Evolutionary conservation across 2,329 filamentous ascomycete species (phyloP), one percentile per base, ranked within the genome.

Genomic region (Microdochium paspali): DNA sequence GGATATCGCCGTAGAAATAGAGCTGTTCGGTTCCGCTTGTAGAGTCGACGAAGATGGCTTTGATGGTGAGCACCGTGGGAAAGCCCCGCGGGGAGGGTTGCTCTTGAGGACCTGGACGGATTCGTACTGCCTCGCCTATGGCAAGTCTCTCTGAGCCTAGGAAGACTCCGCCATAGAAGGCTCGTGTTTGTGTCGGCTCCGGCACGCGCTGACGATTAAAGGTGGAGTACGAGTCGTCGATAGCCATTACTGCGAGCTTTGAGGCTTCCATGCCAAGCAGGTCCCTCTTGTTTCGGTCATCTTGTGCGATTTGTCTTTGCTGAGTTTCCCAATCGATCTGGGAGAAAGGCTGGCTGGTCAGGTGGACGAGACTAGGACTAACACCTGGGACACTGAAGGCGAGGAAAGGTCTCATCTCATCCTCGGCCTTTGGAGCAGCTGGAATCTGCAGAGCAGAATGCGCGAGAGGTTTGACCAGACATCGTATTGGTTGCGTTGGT

Each of bases 101-200:
- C 6, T 40, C 35, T 2, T 61, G 54, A 1, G 66, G 61, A 23
- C 67, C 61, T 3, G 67, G 63, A 45, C 66, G 68, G 32, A 77
- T 58, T 24, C 77, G 69, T 44, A 81, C 64, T 2, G 72, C 65
- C 46, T 77, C 73, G 26, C 66, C 67, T 5, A 72, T 55, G 50
- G 70, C 66, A 40, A 77, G 61, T 42, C 73, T 69, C 54, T 77
- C 73, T 6, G 72, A 71, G 28, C 73, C 73, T 10, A 77, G 64
- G 56, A 76, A 77, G 32, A 72, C 66, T 24, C 73, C 73, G 44
- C 68, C 69, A 53, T 70, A 75, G 18, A 40, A 40, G 7, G 35
- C 3, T 3, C 35, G 10, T 21, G 35, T 40, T 6, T n/a, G 35
- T 3, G 35, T 40, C 10, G 35, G 35, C 10, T 61, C 55, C 2